Percentiles rank a stretch among this genome's conserved stretches.
Conservation (phyloP, 306 rosid genomes). For the Boehmeria nivea region DNA sequence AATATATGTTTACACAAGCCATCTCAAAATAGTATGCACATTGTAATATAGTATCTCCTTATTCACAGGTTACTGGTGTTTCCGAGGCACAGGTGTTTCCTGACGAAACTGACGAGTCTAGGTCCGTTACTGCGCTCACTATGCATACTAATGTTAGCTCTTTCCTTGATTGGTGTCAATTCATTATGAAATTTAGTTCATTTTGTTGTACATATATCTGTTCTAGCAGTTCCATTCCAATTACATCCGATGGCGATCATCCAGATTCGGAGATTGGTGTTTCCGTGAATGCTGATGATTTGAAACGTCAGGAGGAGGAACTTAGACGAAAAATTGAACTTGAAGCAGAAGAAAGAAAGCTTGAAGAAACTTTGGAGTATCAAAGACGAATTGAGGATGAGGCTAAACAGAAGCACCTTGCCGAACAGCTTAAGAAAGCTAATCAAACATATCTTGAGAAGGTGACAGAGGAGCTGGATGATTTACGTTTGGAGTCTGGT, state of each 20-base stretch:
- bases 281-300: conserved; percentile 43
- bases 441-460: conserved; percentile 40
- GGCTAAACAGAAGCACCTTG: conserved; percentile 91
- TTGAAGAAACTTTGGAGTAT: conserved; percentile 86
- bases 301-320: conserved; percentile 71
- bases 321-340: conserved; percentile 67
- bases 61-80: conserved; percentile 52
- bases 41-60: no score
- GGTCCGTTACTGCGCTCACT: conserved; percentile 28
- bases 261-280: conserved; percentile 44
- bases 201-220: conserved; percentile 5
- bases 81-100: conserved; percentile 36
- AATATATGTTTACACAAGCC: neutral
- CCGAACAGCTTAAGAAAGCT: conserved; percentile 75
- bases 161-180: conserved; percentile 14
- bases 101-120: conserved; percentile 41
- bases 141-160: neutral
- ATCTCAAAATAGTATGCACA: conserved; percentile 11
- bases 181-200: conserved; percentile 5
- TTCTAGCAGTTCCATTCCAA: conserved; percentile 56
- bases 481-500: conserved; percentile 24
- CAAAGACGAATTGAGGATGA: conserved; percentile 84
- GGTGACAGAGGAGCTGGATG: conserved; percentile 31
- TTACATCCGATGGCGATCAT: conserved; percentile 43
- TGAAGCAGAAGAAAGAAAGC: conserved; percentile 88